Evolutionary conservation across 2,329 filamentous ascomycete genomes (phyloP).

Genomic region (Fusarium brevicatenulatum): DNA sequence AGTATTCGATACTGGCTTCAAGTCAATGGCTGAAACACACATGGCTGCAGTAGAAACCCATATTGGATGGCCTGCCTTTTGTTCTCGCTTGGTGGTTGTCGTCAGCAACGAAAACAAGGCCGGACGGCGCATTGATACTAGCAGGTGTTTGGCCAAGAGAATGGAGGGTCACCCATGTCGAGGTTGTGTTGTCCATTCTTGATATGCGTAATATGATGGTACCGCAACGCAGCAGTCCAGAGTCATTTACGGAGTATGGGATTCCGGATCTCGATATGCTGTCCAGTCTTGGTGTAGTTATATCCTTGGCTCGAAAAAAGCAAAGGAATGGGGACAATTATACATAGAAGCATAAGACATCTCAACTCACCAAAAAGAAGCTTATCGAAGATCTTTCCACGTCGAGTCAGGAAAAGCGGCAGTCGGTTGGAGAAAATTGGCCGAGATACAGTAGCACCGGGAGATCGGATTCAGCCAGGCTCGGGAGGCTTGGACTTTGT

Average conservation of each 20-base stretch:
- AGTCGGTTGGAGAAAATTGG: constrained; percentile 24
- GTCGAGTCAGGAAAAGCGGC: constrained; percentile 1
- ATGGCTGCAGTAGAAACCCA: neutral
- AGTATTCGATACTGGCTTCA: neutral
- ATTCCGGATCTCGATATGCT: neutral
- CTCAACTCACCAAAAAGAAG: constrained; percentile 1
- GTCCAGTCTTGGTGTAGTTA: neutral
- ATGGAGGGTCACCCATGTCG: constrained; percentile 35
- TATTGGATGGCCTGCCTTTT: constrained; percentile 16
- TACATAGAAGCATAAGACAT: neutral
- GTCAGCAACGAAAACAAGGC: constrained; percentile 42
- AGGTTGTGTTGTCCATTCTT: constrained; percentile 23
- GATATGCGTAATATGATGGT: constrained; percentile 1
- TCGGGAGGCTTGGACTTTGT: constrained; percentile 28
- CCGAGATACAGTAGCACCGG: constrained; percentile 29
- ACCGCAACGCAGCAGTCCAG: neutral
- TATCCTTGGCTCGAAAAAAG: neutral
- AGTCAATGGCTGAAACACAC: constrained; percentile 18
- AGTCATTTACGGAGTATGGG: neutral
- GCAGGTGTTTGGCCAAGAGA: constrained; percentile 26
- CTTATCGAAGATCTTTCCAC: constrained; percentile 18
- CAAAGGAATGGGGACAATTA: neutral
- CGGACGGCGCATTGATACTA: constrained; percentile 24
- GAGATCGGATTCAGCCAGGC: constrained; percentile 34
- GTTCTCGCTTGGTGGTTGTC: constrained; percentile 31